Evolutionary conservation across 192 early-diverging fungal species (phyloP).

Genomic region (Backusella tarrabulga): DNA sequence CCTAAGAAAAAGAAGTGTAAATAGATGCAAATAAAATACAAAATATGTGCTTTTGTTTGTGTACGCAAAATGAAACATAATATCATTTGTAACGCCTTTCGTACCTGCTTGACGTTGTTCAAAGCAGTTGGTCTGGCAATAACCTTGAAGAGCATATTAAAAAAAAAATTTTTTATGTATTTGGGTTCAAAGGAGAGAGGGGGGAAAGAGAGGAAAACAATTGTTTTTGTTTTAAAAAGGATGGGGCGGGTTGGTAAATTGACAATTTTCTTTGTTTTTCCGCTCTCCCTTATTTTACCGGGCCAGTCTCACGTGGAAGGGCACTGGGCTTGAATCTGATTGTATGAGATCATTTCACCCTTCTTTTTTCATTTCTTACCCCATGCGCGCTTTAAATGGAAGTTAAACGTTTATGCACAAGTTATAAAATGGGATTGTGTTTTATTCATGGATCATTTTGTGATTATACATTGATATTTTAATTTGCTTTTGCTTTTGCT

Average conservation of each 20-base stretch:
- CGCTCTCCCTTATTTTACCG: conserved; percentile 4
- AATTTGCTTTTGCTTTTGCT: too few relatives aligned
- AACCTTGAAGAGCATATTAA: conserved; percentile 26
- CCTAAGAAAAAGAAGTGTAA: not conserved
- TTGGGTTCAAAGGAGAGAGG: not conserved
- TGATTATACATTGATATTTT: too few relatives aligned
- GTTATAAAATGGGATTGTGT: not conserved
- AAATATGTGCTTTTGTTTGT: not conserved
- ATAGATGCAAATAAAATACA: not conserved
- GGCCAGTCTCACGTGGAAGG: not conserved
- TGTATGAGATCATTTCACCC: not conserved
- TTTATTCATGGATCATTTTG: not conserved
- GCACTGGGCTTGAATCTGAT: not conserved
- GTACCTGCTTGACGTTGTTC: conserved; percentile 11
- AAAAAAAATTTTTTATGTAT: not conserved
- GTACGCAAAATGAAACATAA: not conserved
- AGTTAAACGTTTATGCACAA: not conserved
- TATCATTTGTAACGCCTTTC: not conserved
- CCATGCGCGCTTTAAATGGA: not conserved
- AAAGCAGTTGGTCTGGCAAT: conserved; percentile 20
- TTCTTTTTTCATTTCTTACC: not conserved
- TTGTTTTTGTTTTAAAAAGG: not conserved
- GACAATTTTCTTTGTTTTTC: not conserved
- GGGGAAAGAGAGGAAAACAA: not conserved
- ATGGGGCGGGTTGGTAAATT: conserved; percentile 1